phyloP scores from a whole-genome alignment of 2,329 filamentous ascomycete genomes.

The Claviceps pusilla region DNA sequence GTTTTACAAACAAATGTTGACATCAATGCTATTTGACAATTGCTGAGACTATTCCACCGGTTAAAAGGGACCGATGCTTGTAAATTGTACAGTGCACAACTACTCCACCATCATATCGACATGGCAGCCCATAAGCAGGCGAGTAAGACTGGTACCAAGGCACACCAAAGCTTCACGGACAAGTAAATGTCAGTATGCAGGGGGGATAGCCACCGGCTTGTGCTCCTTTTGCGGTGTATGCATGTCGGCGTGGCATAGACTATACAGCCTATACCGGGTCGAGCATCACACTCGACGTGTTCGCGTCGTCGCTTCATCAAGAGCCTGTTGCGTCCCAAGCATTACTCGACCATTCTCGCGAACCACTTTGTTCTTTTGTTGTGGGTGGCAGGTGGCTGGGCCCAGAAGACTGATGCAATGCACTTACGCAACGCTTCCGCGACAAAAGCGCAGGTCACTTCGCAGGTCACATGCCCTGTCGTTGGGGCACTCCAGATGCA shows the following conservation, averaged over 20 bases:
- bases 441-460: slow-evolving; percentile 44
- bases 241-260: slow-evolving; percentile 36
- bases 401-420: slow-evolving; percentile 1
- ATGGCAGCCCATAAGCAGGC: not conserved
- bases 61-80: not conserved
- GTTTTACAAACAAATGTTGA: too few relatives aligned
- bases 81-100: not conserved
- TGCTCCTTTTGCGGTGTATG: slow-evolving; percentile 28
- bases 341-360: not conserved
- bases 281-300: slow-evolving; percentile 45
- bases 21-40: too few relatives aligned
- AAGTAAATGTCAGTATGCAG: slow-evolving; percentile 25
- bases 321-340: slow-evolving; percentile 21
- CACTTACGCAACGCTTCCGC: slow-evolving; percentile 42
- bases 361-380: not conserved
- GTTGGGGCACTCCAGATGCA: slow-evolving; percentile 52
- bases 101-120: not conserved
- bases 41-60: too few relatives aligned
- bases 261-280: slow-evolving; percentile 40
- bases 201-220: slow-evolving; percentile 30
- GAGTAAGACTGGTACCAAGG: slow-evolving; percentile 21
- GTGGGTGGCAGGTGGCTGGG: too few relatives aligned
- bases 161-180: slow-evolving; percentile 35
- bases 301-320: slow-evolving; percentile 44
- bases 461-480: slow-evolving; percentile 40